Evolutionary conservation across 2,329 filamentous ascomycete species (phyloP).

Genomic region (Ampelomyces quisqualis): DNA sequence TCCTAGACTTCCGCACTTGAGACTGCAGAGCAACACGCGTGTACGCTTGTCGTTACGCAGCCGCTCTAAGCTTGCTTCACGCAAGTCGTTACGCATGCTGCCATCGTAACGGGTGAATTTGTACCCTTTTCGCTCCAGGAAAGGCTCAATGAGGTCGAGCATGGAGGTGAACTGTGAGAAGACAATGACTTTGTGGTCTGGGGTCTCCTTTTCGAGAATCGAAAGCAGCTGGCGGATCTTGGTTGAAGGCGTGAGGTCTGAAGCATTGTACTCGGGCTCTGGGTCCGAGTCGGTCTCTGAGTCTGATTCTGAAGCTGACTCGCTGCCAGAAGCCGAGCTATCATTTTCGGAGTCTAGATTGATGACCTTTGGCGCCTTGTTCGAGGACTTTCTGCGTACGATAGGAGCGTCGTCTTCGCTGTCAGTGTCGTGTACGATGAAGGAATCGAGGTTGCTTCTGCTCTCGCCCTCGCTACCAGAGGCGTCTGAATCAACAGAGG

Average conservation of each 20-base stretch:
- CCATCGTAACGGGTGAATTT: conserved; percentile 90
- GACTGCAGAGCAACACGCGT: conserved; percentile 83
- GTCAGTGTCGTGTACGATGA: conserved; percentile 42
- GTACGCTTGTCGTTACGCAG: conserved; percentile 74
- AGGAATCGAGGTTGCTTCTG: conserved; percentile 38
- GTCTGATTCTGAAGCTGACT: conserved; percentile 46
- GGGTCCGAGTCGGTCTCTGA: conserved; percentile 43
- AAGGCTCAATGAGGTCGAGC: conserved; percentile 94
- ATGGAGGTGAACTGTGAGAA: conserved; percentile 99
- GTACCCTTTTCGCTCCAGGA: conserved; percentile 72
- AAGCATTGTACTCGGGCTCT: conserved; percentile 46
- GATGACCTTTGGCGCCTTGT: conserved; percentile 52
- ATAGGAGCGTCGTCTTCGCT: conserved; percentile 43
- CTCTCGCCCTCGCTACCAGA: conserved; percentile 59
- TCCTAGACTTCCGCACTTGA: conserved; percentile 90
- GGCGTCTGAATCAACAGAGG: conserved; percentile 68
- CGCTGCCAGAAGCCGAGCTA: conserved; percentile 37
- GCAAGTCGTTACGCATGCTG: conserved; percentile 87
- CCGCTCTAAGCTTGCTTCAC: conserved; percentile 78
- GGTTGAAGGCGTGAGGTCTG: conserved; percentile 67
- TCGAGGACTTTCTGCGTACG: conserved; percentile 25
- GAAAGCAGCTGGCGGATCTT: conserved; percentile 86
- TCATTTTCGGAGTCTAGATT: conserved; percentile 55
- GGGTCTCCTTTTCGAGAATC: conserved; percentile 75
- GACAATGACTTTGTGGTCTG: conserved; percentile 92